Conservation (phyloP, 164 flowering plant species). For the Kalanchoe fedtschenkoi region DNA sequence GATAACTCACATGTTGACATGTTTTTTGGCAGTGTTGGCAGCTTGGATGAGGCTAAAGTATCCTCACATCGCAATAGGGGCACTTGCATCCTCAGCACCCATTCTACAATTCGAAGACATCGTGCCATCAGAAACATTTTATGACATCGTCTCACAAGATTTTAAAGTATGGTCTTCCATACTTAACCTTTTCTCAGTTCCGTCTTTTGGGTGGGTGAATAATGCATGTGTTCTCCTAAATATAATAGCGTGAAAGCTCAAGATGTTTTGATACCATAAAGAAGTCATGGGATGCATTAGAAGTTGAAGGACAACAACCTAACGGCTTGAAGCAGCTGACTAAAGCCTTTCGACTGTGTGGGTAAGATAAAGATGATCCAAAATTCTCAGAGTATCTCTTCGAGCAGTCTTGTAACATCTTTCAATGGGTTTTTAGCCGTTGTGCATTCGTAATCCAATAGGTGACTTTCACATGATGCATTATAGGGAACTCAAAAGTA, state of each 20-base stretch:
- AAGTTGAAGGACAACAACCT: slow-evolving; percentile 32
- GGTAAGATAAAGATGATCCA: slow-evolving; percentile 25
- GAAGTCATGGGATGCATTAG: slow-evolving; percentile 57
- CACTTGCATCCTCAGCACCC: slow-evolving; percentile 91
- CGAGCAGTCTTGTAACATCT: not conserved
- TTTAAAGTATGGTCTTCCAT: slow-evolving; percentile 32
- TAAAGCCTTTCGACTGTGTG: slow-evolving; percentile 49
- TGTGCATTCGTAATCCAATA: not conserved
- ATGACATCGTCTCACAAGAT: slow-evolving; percentile 62
- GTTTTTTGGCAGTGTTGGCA: slow-evolving; percentile 68
- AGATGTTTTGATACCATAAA: slow-evolving; percentile 72
- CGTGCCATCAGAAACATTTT: slow-evolving; percentile 68
- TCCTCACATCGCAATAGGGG: slow-evolving; percentile 83
- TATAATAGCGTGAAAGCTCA: slow-evolving; percentile 54
- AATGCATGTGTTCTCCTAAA: not conserved
- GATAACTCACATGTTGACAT: slow-evolving; percentile 4
- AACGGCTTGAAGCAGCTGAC: slow-evolving; percentile 50
- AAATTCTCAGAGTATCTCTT: too few relatives aligned
- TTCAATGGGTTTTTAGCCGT: not conserved
- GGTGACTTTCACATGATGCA: slow-evolving; percentile 6
- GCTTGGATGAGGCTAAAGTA: slow-evolving; percentile 95
- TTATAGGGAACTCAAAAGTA: slow-evolving; percentile 47
- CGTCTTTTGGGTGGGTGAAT: slow-evolving; percentile 5
- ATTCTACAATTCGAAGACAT: slow-evolving; percentile 82
- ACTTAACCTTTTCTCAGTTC: not conserved